Evolutionary conservation across 2,329 filamentous ascomycete species (phyloP), one percentile per base, ranked within the genome.

Genomic region (Fulvia fulva): DNA sequence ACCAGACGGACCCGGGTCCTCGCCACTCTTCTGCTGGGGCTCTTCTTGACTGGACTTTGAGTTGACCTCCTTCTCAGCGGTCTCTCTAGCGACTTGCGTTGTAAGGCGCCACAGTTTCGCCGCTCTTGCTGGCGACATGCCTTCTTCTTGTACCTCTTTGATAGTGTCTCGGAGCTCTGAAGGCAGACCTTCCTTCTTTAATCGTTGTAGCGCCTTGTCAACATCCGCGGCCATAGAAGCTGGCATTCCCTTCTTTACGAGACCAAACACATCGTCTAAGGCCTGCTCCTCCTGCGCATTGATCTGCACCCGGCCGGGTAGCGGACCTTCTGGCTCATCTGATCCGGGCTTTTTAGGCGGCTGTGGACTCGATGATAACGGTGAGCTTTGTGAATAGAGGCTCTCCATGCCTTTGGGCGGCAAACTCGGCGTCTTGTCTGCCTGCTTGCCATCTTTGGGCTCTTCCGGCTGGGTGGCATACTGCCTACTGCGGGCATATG

Each of bases 101-200:
- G 83, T 78, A 60, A 87, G 74, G 28, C 80, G 77, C 66, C 83
- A 79, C 55, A 87, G 73, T 70, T 85, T 86, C 43, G 87, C 83
- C 19, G 84, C 83, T 70, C 85, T 84, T 43, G 87, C 82, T 7
- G 84, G 83, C 11, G 80, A 81, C 66, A 81, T 80, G 63, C 78
- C 74, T 30, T 78, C 77, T 30, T 78, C 80, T 72, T 71, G 76
- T 68, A 77, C 75, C 63, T 80, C 80, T 52, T 84, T 79, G 73
- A 87, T 81, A 53, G 88, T 80, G 63, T 87, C 81, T 55, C 83
- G 81, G 19, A 91, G 75, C 69, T 91, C 89, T 22, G 76, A 67
- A 0, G 90, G 89, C 16, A 91, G 83, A 9, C 91, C 91, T 44
- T 86, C 80, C 60, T 80, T 79, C 75, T 86, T 84, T 60, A 93